Percentiles rank a stretch among this genome's conserved stretches.
Conservation (phyloP, 805 yeast genomes). For the Ogataea nonfermentans region DNA sequence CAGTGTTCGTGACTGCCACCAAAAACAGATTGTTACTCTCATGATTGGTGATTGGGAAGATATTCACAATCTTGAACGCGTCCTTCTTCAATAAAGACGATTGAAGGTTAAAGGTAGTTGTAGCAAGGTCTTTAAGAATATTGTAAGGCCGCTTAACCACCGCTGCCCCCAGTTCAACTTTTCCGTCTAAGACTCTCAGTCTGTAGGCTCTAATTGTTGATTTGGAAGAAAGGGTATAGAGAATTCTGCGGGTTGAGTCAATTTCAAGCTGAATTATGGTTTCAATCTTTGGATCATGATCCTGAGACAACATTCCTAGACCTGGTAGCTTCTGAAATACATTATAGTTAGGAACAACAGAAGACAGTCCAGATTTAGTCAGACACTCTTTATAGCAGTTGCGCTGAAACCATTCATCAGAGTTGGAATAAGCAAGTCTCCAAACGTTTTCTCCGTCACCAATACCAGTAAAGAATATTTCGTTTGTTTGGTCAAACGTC, state of each 20-base stretch:
- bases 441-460: constrained; percentile 78
- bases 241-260: constrained; percentile 72
- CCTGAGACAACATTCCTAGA: constrained; percentile 25
- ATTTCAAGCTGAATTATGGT: constrained; percentile 60
- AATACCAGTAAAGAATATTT: constrained; percentile 80
- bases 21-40: constrained; percentile 72
- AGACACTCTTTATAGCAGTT: constrained; percentile 81
- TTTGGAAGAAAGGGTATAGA: constrained; percentile 79
- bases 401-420: constrained; percentile 83
- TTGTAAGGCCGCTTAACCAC: constrained; percentile 43
- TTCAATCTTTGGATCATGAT: constrained; percentile 44
- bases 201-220: constrained; percentile 81
- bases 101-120: constrained; percentile 32
- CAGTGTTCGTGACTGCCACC: constrained; percentile 77
- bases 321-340: constrained; percentile 31
- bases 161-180: constrained; percentile 30
- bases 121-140: constrained; percentile 47
- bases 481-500: constrained; percentile 61
- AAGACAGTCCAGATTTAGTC: constrained; percentile 62
- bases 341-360: constrained; percentile 43
- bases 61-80: constrained; percentile 57
- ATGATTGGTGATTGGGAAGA: constrained; percentile 55
- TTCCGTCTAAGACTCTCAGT: constrained; percentile 42
- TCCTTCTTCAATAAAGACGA: constrained; percentile 52
- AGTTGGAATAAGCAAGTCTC: constrained; percentile 80